Conservation (phyloP, 352 stramenopile species). For the Aphanomyces cochlioides region DNA sequence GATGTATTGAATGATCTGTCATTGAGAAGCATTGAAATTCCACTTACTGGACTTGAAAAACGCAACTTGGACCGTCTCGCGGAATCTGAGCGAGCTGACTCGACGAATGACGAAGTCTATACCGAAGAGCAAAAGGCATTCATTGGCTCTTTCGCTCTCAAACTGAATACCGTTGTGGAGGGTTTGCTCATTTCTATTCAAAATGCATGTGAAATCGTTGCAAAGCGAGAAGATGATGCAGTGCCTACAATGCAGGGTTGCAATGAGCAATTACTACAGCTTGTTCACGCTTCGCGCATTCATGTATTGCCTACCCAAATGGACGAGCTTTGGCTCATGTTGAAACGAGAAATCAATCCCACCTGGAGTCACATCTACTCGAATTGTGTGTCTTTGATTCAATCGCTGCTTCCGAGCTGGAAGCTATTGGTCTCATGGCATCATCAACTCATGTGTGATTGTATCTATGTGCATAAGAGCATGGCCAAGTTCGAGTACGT, state of each 20-base stretch:
- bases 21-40: slow-evolving; percentile 5
- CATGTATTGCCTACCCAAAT: slow-evolving; percentile 67
- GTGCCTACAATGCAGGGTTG: neutral
- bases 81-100: neutral
- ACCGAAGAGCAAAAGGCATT: neutral
- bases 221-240: slow-evolving; percentile 33
- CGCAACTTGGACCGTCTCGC: neutral
- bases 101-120: neutral
- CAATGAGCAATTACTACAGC: slow-evolving; percentile 4
- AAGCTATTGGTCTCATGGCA: slow-evolving; percentile 54
- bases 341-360: neutral
- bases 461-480: slow-evolving; percentile 84
- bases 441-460: slow-evolving; percentile 74
- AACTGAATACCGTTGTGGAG: slow-evolving; percentile 69
- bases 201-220: slow-evolving; percentile 45
- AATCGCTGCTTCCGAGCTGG: slow-evolving; percentile 58
- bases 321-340: slow-evolving; percentile 25
- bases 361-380: neutral
- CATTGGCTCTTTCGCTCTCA: slow-evolving; percentile 42
- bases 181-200: slow-evolving; percentile 78
- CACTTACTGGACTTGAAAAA: neutral
- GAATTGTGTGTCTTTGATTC: slow-evolving; percentile 43
- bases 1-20: neutral
- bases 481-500: slow-evolving; percentile 96
- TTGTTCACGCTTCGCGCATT: slow-evolving; percentile 66